Base-by-base conservation (phyloP, 2,329 filamentous ascomycete genomes). In the Mycosphaerella arachidis region DNA sequence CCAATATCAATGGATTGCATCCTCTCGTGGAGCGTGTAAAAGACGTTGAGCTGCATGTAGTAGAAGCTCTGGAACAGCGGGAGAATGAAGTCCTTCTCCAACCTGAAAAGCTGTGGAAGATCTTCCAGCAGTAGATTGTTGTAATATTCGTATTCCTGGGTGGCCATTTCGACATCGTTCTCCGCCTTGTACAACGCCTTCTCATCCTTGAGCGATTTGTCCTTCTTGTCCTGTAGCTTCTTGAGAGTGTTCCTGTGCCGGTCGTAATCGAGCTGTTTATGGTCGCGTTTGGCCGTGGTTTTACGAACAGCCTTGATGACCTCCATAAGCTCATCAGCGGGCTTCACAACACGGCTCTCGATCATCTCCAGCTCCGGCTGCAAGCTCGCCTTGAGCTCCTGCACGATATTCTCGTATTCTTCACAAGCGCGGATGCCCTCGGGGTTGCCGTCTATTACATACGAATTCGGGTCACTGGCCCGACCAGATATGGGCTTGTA, bases 1-100 rank as follows among this genome's bases (percentile, higher is more conserved):
- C 92, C 92, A 72, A 99, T 99, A 72, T 97, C 92, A 74, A 95
- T 92, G 67, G 84, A 86, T 78, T 99, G 94, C 94, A 99, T 99
- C 77, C 88, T 91, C 77, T 97, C 93, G 75, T 99, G 94, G 56
- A 99, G 82, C 0, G 94, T 99, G 77, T 99, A 99, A 76, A 97
- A 99, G 66, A 99, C 91, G 76, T 99, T 99, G 66, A 99, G 85
- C 77, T 99, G 94, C 94, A 99, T 99, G 81, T 97, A 99, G 79
- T 99, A 99, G 79, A 99, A 99, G 9, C 91, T 96, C 75, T 97
- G 94, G 82, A 99, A 99, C 7, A 99, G 85, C 2, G 94, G 94
- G 67, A 91, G 88, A 75, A 99, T 99, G 75, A 99, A 97, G 75
- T 97, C 89, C 65, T 88, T 85, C 76, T 99, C 94, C 18, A 99